Base-by-base conservation (phyloP, 495 filamentous ascomycete genomes). In the Cercophora sp. region DNA sequence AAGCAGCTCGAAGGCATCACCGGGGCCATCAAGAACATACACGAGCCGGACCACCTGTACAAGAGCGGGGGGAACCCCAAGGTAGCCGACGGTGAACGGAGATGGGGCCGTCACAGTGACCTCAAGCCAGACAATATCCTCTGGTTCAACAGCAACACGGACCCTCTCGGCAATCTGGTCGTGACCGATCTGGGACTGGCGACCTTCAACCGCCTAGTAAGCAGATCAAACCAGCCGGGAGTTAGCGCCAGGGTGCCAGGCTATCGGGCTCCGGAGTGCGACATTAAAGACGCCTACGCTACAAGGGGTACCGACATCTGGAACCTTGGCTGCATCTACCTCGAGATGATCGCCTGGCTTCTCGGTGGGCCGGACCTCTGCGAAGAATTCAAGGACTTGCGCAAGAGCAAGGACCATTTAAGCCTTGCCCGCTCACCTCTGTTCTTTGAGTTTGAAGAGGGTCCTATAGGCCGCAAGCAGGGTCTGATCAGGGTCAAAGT, bases 1-100 rank as follows among this genome's bases (percentile, higher is more conserved):
- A 27, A 51, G 8, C 57, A 63, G 24, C 52, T 54, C 19, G 25
- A 50, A n/a, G 51, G 50, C 34, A 55, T 54, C 26, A 48, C 27
- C 15, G 31, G 20, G 16, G 45, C 45, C 8, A 24, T 48, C 45
- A 11, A 36, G 9, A 24, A 10, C 13, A 48, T 48, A 13, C 45
- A 48, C 31, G 29, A 34, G 6, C 45, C 45, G 3, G 22, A 36
- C 6, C 45, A 48, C 18, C 45, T 48, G n/a, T 4, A 48, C 3
- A 26, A 35, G 8, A 20, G 36, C 15, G 4, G 45, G 20, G n/a
- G n/a, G n/a, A n/a, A n/a, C n/a, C n/a, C n/a, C n/a, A n/a, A n/a
- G n/a, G n/a, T n/a, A n/a, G n/a, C n/a, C n/a, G n/a, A n/a, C n/a
- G n/a, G n/a, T n/a, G n/a, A n/a, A n/a, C n/a, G n/a, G n/a, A n/a